Evolutionary conservation across 225 moss, liverwort and hornwort genomes (phyloP), one percentile per base, ranked within the genome.

Genomic region (Polytrichum commune): DNA sequence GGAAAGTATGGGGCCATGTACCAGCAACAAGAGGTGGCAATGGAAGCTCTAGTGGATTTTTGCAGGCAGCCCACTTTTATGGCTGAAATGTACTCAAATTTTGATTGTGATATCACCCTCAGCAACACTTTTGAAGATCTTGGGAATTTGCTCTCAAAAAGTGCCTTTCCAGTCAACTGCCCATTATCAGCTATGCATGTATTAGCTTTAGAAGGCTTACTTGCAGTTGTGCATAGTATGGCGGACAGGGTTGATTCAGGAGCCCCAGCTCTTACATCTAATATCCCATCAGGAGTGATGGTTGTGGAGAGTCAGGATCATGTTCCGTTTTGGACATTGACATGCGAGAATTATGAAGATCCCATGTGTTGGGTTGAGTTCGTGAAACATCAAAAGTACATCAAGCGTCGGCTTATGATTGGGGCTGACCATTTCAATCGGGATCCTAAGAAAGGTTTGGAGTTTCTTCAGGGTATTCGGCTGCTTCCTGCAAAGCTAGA

Each of bases 11-110:
- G 95, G 66, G 98, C 95, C 23, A 78, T 87, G 38, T 93, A 98
- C 79, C 98, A 98, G 79, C 95, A 98, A 82, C 98, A 98, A 74
- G 98, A 98, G 87, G 98, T 98, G 75, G 98, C 98, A 65, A 95
- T 95, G 98, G 98, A 98, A 83, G 95, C 98, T 23, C 77, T 98
- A 81, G 98, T 98, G 66, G 98, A 98, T 75, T 98, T 98, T 54
- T 98, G 98, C 69, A 90, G 98, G 66, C 98, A 98, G 83, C 80
- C 93, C 65, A 84, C 93, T 5, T 98, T 95, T 75, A 98, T 98
- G 98, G 93, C 95, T 55, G 98, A 98, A 83, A 98, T 98, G 98
- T 98, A 98, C 69, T 77, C 95, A 38, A 98, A 98, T 75, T 95
- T 95, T 66, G 98, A 98, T 83, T 98, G 95, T 71, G 95, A 95